These are phyloP conservation scores for Penicillium sp. DNA, from an alignment of 2,329 filamentous ascomycete species.

Conservation along the genomic window DNA sequence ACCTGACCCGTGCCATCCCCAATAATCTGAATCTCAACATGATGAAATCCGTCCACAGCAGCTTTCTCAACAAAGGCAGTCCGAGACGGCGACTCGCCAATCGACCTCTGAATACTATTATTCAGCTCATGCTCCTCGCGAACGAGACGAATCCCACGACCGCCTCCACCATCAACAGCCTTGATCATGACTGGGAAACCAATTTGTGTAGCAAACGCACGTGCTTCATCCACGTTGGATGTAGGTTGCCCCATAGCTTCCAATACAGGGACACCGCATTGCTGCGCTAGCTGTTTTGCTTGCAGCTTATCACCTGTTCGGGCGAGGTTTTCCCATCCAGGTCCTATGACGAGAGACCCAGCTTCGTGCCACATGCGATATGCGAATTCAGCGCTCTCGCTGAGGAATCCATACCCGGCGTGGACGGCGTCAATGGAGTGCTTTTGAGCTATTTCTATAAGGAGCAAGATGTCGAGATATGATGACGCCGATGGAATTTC, in stretches of 20 bases:
- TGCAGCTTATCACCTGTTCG: slow-evolving; percentile 57
- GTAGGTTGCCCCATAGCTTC: slow-evolving; percentile 50
- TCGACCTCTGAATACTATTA: slow-evolving; percentile 49
- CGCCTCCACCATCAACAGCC: slow-evolving; percentile 63
- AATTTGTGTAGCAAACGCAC: slow-evolving; percentile 57
- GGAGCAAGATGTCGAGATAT: slow-evolving; percentile 53
- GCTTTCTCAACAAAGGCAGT: slow-evolving; percentile 62
- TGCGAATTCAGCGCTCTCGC: slow-evolving; percentile 54
- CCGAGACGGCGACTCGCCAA: slow-evolving; percentile 58
- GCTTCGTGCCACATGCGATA: slow-evolving; percentile 51
- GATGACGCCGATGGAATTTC: slow-evolving; percentile 50
- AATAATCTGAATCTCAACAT: slow-evolving; percentile 61
- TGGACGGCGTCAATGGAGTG: slow-evolving; percentile 56
- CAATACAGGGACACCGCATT: slow-evolving; percentile 53
- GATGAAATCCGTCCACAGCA: slow-evolving; percentile 59
- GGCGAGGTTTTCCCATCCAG: slow-evolving; percentile 56
- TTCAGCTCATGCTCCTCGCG: slow-evolving; percentile 45
- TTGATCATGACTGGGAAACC: slow-evolving; percentile 62
- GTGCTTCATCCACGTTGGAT: slow-evolving; percentile 42
- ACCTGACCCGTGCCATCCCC: slow-evolving; percentile 55
- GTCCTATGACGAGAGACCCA: slow-evolving; percentile 52
- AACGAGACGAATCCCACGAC: slow-evolving; percentile 59
- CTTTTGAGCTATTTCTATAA: slow-evolving; percentile 50
- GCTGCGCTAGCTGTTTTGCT: slow-evolving; percentile 51
- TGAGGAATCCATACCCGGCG: slow-evolving; percentile 63